Base-by-base conservation (phyloP, 768 basidiomycete species). In the Tulasnella calospora region DNA sequence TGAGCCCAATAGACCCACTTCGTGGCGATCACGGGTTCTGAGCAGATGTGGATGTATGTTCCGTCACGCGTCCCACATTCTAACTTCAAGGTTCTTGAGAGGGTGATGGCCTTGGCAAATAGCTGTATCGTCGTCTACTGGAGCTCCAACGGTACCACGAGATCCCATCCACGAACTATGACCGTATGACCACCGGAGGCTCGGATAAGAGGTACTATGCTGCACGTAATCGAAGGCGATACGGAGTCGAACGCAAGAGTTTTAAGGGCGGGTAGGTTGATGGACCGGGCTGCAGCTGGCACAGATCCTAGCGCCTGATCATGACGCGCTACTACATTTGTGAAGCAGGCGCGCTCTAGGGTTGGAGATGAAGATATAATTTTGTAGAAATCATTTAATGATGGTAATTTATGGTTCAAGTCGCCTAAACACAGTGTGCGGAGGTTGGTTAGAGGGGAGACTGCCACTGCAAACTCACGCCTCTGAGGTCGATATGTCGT, bases 281-380 rank as follows among this genome's bases (percentile, higher is more conserved):
- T 67, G 7, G 61, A 17, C n/a, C 6, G 61, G 15, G 61, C 7
- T 23, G 27, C 0, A 30, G 27, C 13, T 4, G n/a, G 33, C 9
- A 35, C 1, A 17, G 61, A 67, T 12, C 10, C 61, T 2, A 17
- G 15, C 33, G 2, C n/a, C 5, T 12, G 27, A 5, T 7, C 12
- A 8, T 35, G 7, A 1, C 4, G 3, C 9, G 33, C 3, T 4
- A n/a, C n/a, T n/a, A n/a, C 10, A 0, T 3, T 13, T 27, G 7
- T 23, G 8, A 7, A 51, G 7, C 61, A 67, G 30, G 30, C 61
- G 15, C 61, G 61, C 33, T 67, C 30, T 6, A 67, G 30, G 13
- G 13, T 2, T 19, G 61, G 61, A 13, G 61, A 67, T 6, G 61
- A 30, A 6, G 10, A 67, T 0, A 67, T 30, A 15, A 67, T 67